Evolutionary conservation across 768 basidiomycete genomes (phyloP).

Genomic region (Podaxis mareebaensis): DNA sequence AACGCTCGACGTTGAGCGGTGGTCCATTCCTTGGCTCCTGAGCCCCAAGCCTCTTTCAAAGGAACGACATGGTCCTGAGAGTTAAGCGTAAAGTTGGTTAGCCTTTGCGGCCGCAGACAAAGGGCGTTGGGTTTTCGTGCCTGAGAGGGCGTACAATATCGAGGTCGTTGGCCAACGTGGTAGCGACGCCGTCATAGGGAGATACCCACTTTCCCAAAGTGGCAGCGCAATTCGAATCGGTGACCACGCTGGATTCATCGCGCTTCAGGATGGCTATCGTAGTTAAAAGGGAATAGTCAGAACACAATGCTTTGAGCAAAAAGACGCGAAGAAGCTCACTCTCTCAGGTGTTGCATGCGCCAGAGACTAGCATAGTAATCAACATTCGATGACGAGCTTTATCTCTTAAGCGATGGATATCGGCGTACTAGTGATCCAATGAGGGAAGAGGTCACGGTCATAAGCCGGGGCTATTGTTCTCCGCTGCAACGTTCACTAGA

Average conservation of each 20-base stretch:
- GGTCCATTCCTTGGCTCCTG: slow-evolving; percentile 53
- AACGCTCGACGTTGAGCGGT: slow-evolving; percentile 46
- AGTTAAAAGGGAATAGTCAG: neutral
- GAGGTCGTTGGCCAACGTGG: slow-evolving; percentile 44
- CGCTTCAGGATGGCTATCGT: slow-evolving; percentile 40
- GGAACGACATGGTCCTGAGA: slow-evolving; percentile 51
- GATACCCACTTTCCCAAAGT: slow-evolving; percentile 49
- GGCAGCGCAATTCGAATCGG: slow-evolving; percentile 18
- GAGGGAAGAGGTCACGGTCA: slow-evolving; percentile 40
- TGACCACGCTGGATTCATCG: slow-evolving; percentile 45
- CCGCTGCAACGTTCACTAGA: neutral
- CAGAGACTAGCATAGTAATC: no score
- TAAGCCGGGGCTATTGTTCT: slow-evolving; percentile 25
- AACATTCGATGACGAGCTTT: no score
- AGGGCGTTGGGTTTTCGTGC: neutral
- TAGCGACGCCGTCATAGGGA: slow-evolving; percentile 47
- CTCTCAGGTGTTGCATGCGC: no score
- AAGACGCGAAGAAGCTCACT: no score
- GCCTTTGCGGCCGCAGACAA: neutral
- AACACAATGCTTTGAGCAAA: neutral
- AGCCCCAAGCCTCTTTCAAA: slow-evolving; percentile 58
- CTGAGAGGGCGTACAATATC: slow-evolving; percentile 43
- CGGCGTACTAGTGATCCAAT: slow-evolving; percentile 44
- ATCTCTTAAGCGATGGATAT: no score
- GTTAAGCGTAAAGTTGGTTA: neutral